These are phyloP conservation scores for Yamagishiella unicocca DNA, from an alignment of 139 green algal species.

Conservation along the genomic window DNA sequence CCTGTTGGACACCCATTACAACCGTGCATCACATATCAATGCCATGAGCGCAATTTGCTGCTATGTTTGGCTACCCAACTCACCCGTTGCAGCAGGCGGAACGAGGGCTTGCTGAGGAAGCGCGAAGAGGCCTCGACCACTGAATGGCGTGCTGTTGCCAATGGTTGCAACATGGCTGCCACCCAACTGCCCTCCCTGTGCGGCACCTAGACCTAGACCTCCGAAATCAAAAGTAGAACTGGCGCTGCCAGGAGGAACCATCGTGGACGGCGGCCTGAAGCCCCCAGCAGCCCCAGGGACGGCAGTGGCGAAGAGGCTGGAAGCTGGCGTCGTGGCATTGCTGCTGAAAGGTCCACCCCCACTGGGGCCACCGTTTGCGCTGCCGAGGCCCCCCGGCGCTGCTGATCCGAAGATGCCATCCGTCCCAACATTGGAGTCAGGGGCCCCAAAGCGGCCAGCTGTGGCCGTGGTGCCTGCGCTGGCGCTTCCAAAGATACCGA, in stretches of 20 bases:
- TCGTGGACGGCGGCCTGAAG: too few relatives aligned
- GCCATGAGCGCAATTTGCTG: too few relatives aligned
- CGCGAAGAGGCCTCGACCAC: slow-evolving; percentile 19
- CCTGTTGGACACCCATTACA: too few relatives aligned
- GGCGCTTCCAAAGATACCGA: neutral
- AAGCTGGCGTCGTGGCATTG: neutral
- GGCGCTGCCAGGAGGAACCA: too few relatives aligned
- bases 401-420: neutral
- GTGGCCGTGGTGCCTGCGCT: neutral
- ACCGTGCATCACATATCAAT: too few relatives aligned
- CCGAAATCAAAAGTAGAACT: neutral
- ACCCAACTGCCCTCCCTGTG: neutral
- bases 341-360: neutral
- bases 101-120: neutral
- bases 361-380: too few relatives aligned
- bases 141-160: neutral
- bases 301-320: neutral
- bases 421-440: neutral
- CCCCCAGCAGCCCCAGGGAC: too few relatives aligned
- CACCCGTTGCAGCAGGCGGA: neutral
- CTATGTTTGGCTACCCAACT: too few relatives aligned
- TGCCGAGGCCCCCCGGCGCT: neutral
- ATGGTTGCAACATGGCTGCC: too few relatives aligned
- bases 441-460: neutral
- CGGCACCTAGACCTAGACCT: neutral